Percentiles rank a stretch among this genome's conserved stretches.
Conservation (phyloP, 805 yeast genomes). For the Candida stauntonica region DNA sequence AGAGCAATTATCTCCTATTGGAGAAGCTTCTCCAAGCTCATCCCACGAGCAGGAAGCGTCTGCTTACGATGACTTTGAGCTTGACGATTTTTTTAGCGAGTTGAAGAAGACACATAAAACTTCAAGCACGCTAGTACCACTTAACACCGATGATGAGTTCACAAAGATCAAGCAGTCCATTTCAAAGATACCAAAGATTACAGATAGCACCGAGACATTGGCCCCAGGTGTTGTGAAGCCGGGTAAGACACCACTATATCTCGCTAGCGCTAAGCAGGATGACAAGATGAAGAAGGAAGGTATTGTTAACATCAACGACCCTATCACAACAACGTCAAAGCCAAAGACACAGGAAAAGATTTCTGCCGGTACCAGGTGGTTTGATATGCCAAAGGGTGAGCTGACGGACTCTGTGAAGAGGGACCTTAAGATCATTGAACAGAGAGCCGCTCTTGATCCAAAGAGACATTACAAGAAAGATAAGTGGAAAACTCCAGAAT, state of each 20-base stretch:
- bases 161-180: slow-evolving; percentile 33
- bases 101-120: slow-evolving; percentile 17
- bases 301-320: slow-evolving; percentile 41
- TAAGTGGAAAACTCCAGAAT: slow-evolving; percentile 70
- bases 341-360: slow-evolving; percentile 13
- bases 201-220: slow-evolving; percentile 9
- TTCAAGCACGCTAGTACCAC: slow-evolving; percentile 9
- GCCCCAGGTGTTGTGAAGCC: slow-evolving; percentile 23
- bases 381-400: slow-evolving; percentile 71
- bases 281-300: slow-evolving; percentile 16
- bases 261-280: slow-evolving; percentile 7
- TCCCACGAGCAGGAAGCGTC: slow-evolving; percentile 6
- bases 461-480: slow-evolving; percentile 92
- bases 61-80: slow-evolving; percentile 18
- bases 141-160: slow-evolving; percentile 28
- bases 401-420: slow-evolving; percentile 67
- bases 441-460: slow-evolving; percentile 90
- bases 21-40: slow-evolving; percentile 12
- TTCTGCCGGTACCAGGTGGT: slow-evolving; percentile 66
- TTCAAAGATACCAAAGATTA: slow-evolving; percentile 38
- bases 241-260: slow-evolving; percentile 5
- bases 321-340: slow-evolving; percentile 29
- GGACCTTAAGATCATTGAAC: slow-evolving; percentile 73
- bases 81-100: slow-evolving; percentile 34
- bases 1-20: slow-evolving; percentile 14